These are phyloP conservation scores for Barnettozyma salicaria DNA, from an alignment of 805 yeast genomes.

Conservation along the genomic window DNA sequence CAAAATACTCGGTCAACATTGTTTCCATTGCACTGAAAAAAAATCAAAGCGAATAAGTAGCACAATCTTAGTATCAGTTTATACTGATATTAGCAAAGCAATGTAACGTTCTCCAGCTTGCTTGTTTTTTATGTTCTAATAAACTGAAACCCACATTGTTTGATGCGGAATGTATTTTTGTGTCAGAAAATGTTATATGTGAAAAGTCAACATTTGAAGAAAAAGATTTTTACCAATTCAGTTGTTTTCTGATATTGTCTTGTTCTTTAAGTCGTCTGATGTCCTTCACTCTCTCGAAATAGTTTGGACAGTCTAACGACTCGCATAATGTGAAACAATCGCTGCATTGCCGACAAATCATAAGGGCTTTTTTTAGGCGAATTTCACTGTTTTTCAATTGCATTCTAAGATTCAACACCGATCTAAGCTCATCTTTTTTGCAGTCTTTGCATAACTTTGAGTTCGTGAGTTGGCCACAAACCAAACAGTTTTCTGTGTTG, in stretches of 20 bases:
- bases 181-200: constrained; percentile 2
- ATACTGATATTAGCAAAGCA: no score
- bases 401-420: constrained; percentile 30
- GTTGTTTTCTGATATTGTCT: constrained; percentile 9
- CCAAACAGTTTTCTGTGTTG: constrained; percentile 13
- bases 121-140: constrained; percentile 4
- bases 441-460: constrained; percentile 33
- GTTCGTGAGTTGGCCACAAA: constrained; percentile 18
- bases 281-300: constrained; percentile 46
- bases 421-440: constrained; percentile 29
- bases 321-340: constrained; percentile 39
- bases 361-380: constrained; percentile 25
- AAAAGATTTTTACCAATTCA: constrained; percentile 6
- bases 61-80: no score
- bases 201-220: not conserved
- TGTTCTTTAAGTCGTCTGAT: constrained; percentile 25
- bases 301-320: constrained; percentile 62
- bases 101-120: no score
- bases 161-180: constrained; percentile 1
- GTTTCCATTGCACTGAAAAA: not conserved
- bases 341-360: constrained; percentile 35
- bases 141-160: not conserved
- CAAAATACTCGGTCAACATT: constrained; percentile 1
- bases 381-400: constrained; percentile 25
- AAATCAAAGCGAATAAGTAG: constrained; percentile 1